These are phyloP conservation scores for Magnolia sinica DNA, from an alignment of 164 flowering plant genomes.

Conservation along the genomic window DNA sequence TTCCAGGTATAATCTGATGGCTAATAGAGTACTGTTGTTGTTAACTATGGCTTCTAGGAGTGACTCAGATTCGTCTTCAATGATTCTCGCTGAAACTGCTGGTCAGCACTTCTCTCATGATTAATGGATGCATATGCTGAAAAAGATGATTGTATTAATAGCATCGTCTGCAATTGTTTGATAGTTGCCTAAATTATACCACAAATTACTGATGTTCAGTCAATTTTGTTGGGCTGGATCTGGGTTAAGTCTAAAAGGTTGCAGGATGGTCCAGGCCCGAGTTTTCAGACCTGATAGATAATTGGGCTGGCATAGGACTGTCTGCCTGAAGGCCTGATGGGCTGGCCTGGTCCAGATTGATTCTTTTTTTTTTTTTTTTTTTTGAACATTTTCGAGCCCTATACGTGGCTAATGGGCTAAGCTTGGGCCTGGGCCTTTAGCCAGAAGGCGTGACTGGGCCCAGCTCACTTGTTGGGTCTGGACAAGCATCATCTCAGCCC, in stretches of 20 bases:
- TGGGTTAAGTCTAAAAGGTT: not conserved
- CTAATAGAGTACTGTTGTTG: conserved; percentile 80
- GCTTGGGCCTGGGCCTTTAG: not conserved
- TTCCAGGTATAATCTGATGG: conserved; percentile 95
- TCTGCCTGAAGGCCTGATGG: not conserved
- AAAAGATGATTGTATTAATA: not conserved
- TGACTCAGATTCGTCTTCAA: conserved; percentile 54
- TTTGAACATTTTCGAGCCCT: not conserved
- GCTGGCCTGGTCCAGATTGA: not conserved
- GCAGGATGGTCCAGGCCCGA: not conserved
- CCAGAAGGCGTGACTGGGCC: not conserved
- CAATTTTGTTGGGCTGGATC: not conserved
- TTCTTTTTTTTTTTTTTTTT: too few species aligned
- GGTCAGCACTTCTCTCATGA: conserved; percentile 45
- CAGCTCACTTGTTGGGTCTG: not conserved
- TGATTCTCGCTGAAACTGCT: conserved; percentile 68
- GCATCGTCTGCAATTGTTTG: not conserved
- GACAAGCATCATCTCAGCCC: not conserved
- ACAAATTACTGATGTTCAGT: not conserved
- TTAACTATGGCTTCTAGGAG: conserved; percentile 82
- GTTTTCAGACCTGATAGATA: not conserved
- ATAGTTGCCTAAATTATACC: not conserved
- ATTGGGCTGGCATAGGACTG: not conserved
- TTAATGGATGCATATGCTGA: conserved; percentile 1
- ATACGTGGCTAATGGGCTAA: not conserved